phyloP scores from a whole-genome alignment of 2,329 filamentous ascomycete species.

The Botryotinia calthae region DNA sequence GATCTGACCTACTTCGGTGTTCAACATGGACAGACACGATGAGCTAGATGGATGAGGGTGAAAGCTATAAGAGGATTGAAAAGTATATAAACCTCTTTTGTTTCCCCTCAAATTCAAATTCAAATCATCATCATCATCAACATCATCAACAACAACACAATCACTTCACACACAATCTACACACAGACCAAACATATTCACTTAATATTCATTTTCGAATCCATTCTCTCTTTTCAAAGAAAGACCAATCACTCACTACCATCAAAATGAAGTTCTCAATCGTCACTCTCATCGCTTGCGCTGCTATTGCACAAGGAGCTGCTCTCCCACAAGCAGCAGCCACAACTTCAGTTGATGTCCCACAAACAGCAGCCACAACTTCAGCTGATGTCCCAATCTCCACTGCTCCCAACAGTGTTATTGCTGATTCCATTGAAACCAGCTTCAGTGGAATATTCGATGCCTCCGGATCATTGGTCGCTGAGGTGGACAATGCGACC shows the following conservation, averaged over 20 bases:
- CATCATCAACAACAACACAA: not conserved
- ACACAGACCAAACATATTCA: not conserved
- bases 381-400: not conserved
- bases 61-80: not conserved
- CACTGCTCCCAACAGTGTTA: not conserved
- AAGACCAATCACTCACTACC: not conserved
- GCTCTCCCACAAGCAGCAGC: not conserved
- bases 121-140: not conserved
- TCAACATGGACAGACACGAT: not conserved
- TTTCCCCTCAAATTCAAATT: not conserved
- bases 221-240: not conserved
- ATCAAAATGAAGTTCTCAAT: constrained; percentile 4
- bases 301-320: not conserved
- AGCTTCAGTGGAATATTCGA: not conserved
- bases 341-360: not conserved
- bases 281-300: not conserved
- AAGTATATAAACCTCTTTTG: not conserved
- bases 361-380: not conserved
- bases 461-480: not conserved
- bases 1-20: not conserved
- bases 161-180: not conserved
- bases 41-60: not conserved
- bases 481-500: not conserved
- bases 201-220: not conserved
- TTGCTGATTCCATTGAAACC: not conserved